Evolutionary conservation across 768 basidiomycete species (phyloP), one percentile per base, ranked within the genome.

Genomic region (Tulasnella sp.): DNA sequence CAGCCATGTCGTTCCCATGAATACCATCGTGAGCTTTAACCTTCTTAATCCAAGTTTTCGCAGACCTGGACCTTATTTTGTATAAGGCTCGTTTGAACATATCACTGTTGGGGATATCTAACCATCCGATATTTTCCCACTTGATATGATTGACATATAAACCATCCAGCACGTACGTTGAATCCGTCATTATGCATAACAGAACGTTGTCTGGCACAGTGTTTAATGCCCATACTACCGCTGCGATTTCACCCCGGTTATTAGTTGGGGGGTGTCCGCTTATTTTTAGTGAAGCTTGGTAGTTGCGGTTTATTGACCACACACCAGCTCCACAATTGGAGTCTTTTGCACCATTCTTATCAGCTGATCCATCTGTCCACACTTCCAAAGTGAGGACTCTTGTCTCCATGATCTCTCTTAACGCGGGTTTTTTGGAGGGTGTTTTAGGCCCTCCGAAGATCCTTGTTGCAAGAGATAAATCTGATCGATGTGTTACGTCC

Each of bases 201-300:
- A 22, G 15, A 4, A 1, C 22, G 3, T 29, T 19, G 4, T 46
- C n/a, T 5, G 45, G 45, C 4, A 33, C 45, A 1, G 20, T 13
- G 8, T 5, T 2, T 0, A 46, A 33, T 5, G 45, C 45, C 13
- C 12, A 34, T 1, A 15, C 13, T 2, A 46, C 45, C 3, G 45
- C 45, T n/a, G 45, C 45, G 1, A 47, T 33, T 24, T 47, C 45
- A 6, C 45, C 45, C 5, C 45, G 12, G 31, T 47, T 47, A 16
- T 47, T 47, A 4, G 45, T 15, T n/a, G 25, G 45, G 3, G 45
- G 45, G 45, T 13, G 4, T 7, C 45, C 45, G 16, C 31, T 16
- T 5, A 16, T 2, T 34, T 31, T 31, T 10, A 47, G 20, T 2
- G 45, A 47, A 3, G 3, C 15, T 5, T 22, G 19, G 2, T 4